Evolutionary conservation across 1,139 yeast species (phyloP).

Genomic region (Diutina neorugosa): DNA sequence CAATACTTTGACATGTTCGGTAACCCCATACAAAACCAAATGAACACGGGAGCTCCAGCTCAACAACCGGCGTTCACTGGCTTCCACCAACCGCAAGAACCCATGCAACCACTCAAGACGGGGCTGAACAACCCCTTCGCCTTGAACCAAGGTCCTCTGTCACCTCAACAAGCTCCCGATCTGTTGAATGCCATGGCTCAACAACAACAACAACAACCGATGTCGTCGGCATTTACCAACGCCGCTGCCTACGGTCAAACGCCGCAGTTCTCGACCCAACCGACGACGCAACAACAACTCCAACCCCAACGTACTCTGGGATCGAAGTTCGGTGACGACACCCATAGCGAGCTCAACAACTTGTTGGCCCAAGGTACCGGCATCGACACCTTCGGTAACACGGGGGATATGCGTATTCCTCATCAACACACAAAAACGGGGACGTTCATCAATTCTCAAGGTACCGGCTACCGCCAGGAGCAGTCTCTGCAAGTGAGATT

Average conservation of each 20-base stretch:
- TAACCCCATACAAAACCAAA: constrained; percentile 51
- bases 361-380: constrained; percentile 84
- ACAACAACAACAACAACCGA: constrained; percentile 5
- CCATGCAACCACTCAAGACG: constrained; percentile 42
- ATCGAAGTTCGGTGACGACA: constrained; percentile 33
- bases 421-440: constrained; percentile 85
- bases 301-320: constrained; percentile 19
- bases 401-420: constrained; percentile 81
- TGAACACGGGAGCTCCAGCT: constrained; percentile 35
- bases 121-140: constrained; percentile 93
- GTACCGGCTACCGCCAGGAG: constrained; percentile 64
- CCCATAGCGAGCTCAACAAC: constrained; percentile 54
- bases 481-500: constrained; percentile 23
- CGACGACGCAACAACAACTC: constrained; percentile 12
- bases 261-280: constrained; percentile 7
- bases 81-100: constrained; percentile 2
- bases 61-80: constrained; percentile 5
- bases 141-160: constrained; percentile 17
- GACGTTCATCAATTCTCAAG: constrained; percentile 73
- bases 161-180: constrained; percentile 10
- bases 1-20: constrained; percentile 62
- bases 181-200: constrained; percentile 3
- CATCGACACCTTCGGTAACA: constrained; percentile 89
- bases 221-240: constrained; percentile 12
- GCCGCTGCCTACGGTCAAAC: constrained; percentile 11